phyloP scores from a whole-genome alignment of 345 rosid genomes.

The Syzygium aqueum region DNA sequence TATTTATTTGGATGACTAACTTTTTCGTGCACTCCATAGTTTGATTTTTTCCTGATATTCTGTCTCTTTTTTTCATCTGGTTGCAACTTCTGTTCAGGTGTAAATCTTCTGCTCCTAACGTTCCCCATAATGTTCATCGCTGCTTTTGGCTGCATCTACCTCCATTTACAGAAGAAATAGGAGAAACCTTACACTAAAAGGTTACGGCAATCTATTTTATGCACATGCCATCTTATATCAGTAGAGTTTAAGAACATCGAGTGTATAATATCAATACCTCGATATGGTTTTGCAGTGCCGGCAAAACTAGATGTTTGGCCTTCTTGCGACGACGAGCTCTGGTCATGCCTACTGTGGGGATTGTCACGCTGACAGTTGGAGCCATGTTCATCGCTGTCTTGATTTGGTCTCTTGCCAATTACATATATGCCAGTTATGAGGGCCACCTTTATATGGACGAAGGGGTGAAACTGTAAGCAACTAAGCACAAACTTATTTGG shows the following conservation, averaged over 20 bases:
- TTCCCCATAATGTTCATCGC: constrained; percentile 55
- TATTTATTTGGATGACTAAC: neutral
- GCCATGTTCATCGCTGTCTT: constrained; percentile 20
- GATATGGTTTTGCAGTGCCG: neutral
- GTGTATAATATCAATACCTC: too few relatives aligned
- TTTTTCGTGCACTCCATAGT: neutral
- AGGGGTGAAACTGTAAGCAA: constrained; percentile 30
- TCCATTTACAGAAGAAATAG: constrained; percentile 36
- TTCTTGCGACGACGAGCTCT: constrained; percentile 18
- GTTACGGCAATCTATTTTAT: too few relatives aligned
- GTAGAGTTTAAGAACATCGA: too few relatives aligned
- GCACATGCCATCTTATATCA: too few relatives aligned
- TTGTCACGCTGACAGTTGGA: constrained; percentile 25
- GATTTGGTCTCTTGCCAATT: constrained; percentile 22
- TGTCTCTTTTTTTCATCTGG: too few relatives aligned
- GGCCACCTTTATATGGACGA: constrained; percentile 22
- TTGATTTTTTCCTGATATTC: neutral
- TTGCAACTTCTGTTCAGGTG: constrained; percentile 20
- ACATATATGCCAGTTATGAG: constrained; percentile 26
- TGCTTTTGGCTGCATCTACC: constrained; percentile 42
- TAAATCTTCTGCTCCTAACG: constrained; percentile 46
- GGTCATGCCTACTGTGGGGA: constrained; percentile 34
- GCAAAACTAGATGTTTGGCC: neutral
- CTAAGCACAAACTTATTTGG: too few relatives aligned
- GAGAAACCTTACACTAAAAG: neutral